Conservation (phyloP, 495 filamentous ascomycete genomes). For the Elasticomyces elasticus region DNA sequence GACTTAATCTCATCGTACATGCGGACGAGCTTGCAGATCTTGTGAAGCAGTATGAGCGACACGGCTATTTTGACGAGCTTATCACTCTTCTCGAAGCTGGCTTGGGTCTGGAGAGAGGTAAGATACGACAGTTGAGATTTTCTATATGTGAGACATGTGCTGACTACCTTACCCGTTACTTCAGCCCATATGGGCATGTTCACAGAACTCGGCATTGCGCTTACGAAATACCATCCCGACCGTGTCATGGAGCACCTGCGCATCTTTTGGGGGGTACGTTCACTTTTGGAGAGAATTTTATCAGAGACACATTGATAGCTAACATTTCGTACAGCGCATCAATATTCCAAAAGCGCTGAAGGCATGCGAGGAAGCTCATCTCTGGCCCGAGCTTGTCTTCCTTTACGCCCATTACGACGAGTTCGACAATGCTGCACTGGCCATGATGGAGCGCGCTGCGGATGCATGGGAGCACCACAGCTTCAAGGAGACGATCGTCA, state of each 20-base stretch:
- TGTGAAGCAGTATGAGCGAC: constrained; percentile 90
- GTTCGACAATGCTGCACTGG: constrained; percentile 94
- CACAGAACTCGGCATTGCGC: constrained; percentile 85
- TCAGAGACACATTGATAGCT: neutral
- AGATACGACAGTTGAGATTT: neutral
- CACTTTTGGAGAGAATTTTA: too few relatives aligned
- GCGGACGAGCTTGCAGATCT: constrained; percentile 91
- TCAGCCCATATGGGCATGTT: constrained; percentile 89
- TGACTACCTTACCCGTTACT: neutral
- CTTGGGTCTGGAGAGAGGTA: constrained; percentile 72
- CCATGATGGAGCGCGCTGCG: constrained; percentile 98
- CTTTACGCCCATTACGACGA: constrained; percentile 99
- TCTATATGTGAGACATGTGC: neutral
- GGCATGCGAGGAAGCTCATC: constrained; percentile 85
- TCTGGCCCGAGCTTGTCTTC: constrained; percentile 98
- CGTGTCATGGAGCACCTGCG: constrained; percentile 97
- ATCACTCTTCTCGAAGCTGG: constrained; percentile 91
- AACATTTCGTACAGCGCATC: constrained; percentile 45
- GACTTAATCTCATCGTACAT: constrained; percentile 96
- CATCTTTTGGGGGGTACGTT: constrained; percentile 75
- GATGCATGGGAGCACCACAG: constrained; percentile 99
- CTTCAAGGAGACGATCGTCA: constrained; percentile 98
- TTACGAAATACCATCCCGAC: constrained; percentile 94
- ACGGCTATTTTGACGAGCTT: constrained; percentile 97
- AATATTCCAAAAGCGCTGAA: constrained; percentile 98